phyloP scores from a whole-genome alignment of 306 rosid species.

The Cucumis sativus region Cucumber_9930_V3 NC_026656.2:13044001-13044500 shows the following conservation, averaged over 20 bases:
- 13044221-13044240: neutral
- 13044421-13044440: neutral
- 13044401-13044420: neutral
- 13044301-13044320: neutral
- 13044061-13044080: too few relatives aligned
- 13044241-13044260: neutral
- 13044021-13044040: too few relatives aligned
- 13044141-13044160: neutral
- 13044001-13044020: too few relatives aligned
- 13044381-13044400: neutral
- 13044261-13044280: neutral
- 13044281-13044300: neutral
- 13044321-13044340: conserved; percentile 2
- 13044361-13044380: neutral
- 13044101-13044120: too few relatives aligned
- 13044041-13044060: too few relatives aligned
- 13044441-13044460: neutral
- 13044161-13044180: neutral
- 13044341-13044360: neutral
- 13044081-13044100: too few relatives aligned
- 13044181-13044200: neutral
- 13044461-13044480: neutral
- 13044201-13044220: neutral
- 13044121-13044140: too few relatives aligned
- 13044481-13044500: neutral